Evolutionary conservation across 768 basidiomycete genomes (phyloP).

Genomic region (Panus rudis): DNA sequence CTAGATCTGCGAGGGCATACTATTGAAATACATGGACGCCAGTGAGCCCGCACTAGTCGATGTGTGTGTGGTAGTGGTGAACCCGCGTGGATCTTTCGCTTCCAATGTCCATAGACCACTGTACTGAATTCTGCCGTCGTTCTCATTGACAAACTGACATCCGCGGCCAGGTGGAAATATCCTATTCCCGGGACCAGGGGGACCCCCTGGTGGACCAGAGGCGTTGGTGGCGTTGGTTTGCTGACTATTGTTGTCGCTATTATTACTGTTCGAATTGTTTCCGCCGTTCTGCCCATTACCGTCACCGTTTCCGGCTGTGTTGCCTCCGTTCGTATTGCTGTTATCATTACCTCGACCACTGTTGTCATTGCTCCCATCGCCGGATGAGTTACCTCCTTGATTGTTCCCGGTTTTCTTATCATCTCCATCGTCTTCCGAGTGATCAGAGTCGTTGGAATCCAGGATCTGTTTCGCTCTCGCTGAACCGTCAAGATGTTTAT

Average conservation of each 20-base stretch:
- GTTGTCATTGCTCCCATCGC: not conserved
- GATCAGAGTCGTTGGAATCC: too few relatives aligned
- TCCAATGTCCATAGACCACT: conserved; percentile 11
- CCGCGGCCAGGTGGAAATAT: too few relatives aligned
- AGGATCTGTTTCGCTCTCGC: too few relatives aligned
- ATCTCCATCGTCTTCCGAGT: not conserved
- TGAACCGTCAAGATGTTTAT: too few relatives aligned
- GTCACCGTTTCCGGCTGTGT: not conserved
- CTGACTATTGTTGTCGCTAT: not conserved
- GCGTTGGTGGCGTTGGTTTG: not conserved
- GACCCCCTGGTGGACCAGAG: not conserved
- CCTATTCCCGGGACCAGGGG: too few relatives aligned
- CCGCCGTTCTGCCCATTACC: not conserved
- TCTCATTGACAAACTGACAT: conserved; percentile 12
- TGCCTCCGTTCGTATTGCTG: not conserved
- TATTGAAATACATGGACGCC: conserved; percentile 11
- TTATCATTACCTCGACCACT: not conserved
- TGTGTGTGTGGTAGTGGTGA: conserved; percentile 11
- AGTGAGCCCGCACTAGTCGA: conserved; percentile 6
- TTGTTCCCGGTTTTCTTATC: not conserved
- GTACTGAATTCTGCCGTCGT: conserved; percentile 12
- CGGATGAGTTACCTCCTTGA: conserved; percentile 1
- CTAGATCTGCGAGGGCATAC: conserved; percentile 2
- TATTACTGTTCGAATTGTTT: not conserved
- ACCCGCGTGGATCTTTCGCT: conserved; percentile 8